A percentile compares a stretch with the other conserved stretches of the same genome.
Evolutionary conservation across 1,284 basidiomycete genomes (phyloP).

Genomic region (Caloboletus firmus): DNA sequence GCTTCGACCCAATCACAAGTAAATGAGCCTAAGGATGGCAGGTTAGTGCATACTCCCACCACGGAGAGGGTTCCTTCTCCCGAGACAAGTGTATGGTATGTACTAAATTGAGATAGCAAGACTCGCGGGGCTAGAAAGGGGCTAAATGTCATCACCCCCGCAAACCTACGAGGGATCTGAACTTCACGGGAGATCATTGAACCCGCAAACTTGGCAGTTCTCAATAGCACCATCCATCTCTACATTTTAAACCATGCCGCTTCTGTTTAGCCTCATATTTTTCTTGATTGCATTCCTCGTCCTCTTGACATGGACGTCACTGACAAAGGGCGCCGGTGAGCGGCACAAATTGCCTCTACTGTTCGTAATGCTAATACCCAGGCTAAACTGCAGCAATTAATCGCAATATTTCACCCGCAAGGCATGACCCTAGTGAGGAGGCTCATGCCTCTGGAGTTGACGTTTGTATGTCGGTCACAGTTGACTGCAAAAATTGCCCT

Average conservation of each 20-base stretch:
- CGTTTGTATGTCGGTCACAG: not conserved
- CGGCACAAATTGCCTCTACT: not conserved
- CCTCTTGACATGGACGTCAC: conserved; percentile 8
- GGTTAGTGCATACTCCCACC: too few relatives aligned
- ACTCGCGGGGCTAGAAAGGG: not conserved
- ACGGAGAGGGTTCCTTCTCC: too few relatives aligned
- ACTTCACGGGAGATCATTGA: not conserved
- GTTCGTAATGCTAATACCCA: not conserved
- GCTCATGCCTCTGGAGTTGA: not conserved
- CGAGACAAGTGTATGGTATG: too few relatives aligned
- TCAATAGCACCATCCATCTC: not conserved
- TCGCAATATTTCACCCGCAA: not conserved
- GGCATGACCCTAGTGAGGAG: not conserved
- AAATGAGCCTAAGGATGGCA: not conserved
- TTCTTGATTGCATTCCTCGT: not conserved
- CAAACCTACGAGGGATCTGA: conserved; percentile 15
- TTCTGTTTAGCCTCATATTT: not conserved
- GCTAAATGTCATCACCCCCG: not conserved
- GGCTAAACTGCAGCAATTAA: conserved; percentile 2
- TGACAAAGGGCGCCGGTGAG: conserved; percentile 12
- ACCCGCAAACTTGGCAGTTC: not conserved
- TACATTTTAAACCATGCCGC: conserved; percentile 1
- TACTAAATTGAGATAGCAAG: too few relatives aligned
- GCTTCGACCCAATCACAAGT: not conserved
- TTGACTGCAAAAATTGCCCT: not conserved